These are phyloP conservation scores for Rehmannia glutinosa DNA, from an alignment of 257 asterid species.

Conservation along the genomic window DNA sequence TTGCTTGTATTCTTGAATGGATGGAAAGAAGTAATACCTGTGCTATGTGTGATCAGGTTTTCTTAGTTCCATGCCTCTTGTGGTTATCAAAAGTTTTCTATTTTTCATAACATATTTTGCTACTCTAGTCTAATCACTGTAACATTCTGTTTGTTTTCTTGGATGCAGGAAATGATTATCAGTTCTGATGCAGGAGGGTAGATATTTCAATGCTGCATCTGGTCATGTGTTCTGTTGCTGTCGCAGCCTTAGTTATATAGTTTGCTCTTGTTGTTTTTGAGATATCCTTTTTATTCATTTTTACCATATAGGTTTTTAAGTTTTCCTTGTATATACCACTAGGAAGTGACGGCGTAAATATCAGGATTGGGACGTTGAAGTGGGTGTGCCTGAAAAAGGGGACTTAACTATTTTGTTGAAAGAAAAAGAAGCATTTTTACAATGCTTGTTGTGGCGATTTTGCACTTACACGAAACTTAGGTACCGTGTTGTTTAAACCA, in stretches of 20 bases:
- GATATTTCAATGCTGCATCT: conserved; percentile 16
- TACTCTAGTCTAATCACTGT: conserved; percentile 4
- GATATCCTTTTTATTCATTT: conserved; percentile 18
- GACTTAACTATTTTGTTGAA: no score
- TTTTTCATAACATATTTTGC: neutral
- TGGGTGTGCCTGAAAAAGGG: no score
- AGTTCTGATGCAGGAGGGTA: conserved; percentile 37
- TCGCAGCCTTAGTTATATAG: conserved; percentile 10
- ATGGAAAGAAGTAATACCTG: conserved; percentile 91
- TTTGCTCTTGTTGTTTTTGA: no score
- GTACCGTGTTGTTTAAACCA: no score
- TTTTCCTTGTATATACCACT: no score
- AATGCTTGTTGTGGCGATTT: no score
- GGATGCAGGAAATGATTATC: conserved; percentile 65
- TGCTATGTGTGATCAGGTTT: conserved; percentile 81
- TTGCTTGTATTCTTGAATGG: conserved; percentile 86
- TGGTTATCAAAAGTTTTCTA: neutral
- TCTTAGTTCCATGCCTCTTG: neutral
- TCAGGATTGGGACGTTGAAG: no score
- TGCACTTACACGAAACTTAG: no score
- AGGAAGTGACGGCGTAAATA: no score
- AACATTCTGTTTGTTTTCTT: conserved; percentile 11
- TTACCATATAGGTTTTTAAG: no score
- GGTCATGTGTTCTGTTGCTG: conserved; percentile 14
- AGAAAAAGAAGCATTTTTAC: no score